Evolutionary conservation across 2,329 filamentous ascomycete species (phyloP), one percentile per base, ranked within the genome.

Genomic region (Fusarium dimerum): DNA sequence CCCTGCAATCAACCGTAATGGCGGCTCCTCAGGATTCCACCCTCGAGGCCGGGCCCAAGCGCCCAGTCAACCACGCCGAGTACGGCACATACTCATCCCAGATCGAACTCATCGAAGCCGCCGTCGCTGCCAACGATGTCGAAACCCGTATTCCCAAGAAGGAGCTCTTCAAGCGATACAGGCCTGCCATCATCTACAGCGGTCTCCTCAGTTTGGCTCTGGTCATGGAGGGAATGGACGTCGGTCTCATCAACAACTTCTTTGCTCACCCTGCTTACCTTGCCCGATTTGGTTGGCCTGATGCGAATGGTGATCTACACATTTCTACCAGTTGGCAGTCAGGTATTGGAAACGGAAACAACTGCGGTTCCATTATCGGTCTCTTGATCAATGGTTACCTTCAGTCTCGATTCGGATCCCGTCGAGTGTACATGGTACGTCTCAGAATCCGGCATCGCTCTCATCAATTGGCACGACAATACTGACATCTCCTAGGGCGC

Each of bases 301-400:
- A 66, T 16, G 49, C 56, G 6, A 53, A 74, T 1, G 73, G 71
- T n/a, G 53, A 64, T 2, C 73, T 73, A 48, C 68, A 77, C 44
- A 68, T 81, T 26, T 68, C 72, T 3, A 69, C 74, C 0, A 64
- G 71, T 5, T 83, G 75, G 72, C 79, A 82, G 64, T 71, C 76
- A 4, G 78, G 73, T 5, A 67, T 83, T 7, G 72, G 71, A 40
- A 79, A 79, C 47, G 79, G 74, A 13, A 73, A 74, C 1, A 69
- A 74, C 18, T 69, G 72, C 3, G 80, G 80, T 5, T 72, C 76
- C 45, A 76, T 83, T 40, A 29, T 81, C 1, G 80, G 80, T 3
- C 71, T 81, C 2, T 70, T 80, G 49, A 45, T 77, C 45, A 79
- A 76, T 51, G 80, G 80, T 29, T 70, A 72, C 45, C 50, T 81